Evolutionary conservation across 257 asterid genomes (phyloP).

Genomic region (Solanum medicagineum): DNA sequence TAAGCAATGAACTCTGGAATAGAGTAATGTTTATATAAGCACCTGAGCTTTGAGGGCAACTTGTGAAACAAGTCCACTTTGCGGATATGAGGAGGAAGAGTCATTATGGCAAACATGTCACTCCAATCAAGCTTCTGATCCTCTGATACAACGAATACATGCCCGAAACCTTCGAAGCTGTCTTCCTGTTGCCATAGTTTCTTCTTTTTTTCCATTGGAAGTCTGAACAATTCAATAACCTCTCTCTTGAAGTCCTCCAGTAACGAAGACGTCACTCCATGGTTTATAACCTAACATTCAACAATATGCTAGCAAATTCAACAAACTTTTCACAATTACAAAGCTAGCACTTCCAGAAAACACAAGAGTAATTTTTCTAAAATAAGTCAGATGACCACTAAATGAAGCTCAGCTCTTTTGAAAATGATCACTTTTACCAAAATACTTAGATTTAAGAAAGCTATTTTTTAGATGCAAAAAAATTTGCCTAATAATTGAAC

Average conservation of each 20-base stretch:
- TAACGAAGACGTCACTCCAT: constrained; percentile 27
- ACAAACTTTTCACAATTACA: background rate
- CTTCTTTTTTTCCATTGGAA: constrained; percentile 30
- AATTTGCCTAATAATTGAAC: background rate
- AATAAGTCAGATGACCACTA: background rate
- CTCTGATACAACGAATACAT: constrained; percentile 32
- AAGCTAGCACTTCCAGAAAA: background rate
- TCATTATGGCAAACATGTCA: constrained; percentile 37
- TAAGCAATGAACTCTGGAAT: background rate
- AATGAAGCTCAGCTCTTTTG: background rate
- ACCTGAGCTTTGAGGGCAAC: constrained; percentile 34
- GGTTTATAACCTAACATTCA: constrained; percentile 20
- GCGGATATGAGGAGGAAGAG: constrained; percentile 23
- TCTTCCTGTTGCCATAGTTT: constrained; percentile 32
- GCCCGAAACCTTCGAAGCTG: constrained; percentile 43
- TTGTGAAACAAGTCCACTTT: constrained; percentile 18
- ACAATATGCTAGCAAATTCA: background rate
- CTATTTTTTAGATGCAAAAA: background rate
- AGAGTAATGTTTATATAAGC: background rate
- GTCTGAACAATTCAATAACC: constrained; percentile 15
- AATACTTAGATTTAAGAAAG: too few species aligned
- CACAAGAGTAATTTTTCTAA: background rate
- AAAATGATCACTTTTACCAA: too few species aligned
- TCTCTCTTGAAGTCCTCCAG: constrained; percentile 25
- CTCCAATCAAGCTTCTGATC: constrained; percentile 55